Evolutionary conservation across 495 filamentous ascomycete species (phyloP).

Genomic region (Podospora sp.): DNA sequence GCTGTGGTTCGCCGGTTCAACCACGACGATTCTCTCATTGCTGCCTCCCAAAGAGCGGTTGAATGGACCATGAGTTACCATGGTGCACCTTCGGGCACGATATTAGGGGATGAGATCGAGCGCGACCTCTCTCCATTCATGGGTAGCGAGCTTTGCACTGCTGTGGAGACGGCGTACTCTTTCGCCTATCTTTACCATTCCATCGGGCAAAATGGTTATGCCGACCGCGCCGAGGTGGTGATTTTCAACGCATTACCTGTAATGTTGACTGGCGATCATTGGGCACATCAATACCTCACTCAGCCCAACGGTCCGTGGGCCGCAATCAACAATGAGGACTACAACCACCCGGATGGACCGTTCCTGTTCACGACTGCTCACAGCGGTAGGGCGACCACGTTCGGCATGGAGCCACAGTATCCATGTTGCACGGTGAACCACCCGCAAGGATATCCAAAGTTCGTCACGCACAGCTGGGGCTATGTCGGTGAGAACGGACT

Average conservation of each 20-base stretch:
- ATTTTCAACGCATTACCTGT: conserved; percentile 65
- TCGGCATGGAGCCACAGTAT: conserved; percentile 47
- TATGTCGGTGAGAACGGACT: conserved; percentile 37
- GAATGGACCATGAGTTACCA: conserved; percentile 35
- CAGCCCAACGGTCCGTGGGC: conserved; percentile 59
- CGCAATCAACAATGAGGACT: conserved; percentile 26
- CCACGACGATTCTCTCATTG: conserved; percentile 28
- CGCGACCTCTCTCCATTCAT: conserved; percentile 32
- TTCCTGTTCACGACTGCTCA: conserved; percentile 29
- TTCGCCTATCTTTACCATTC: conserved; percentile 39
- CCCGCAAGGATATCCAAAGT: conserved; percentile 64
- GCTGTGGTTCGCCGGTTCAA: conserved; percentile 34
- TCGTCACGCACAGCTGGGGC: conserved; percentile 42
- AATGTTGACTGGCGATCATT: conserved; percentile 59
- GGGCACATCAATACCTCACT: conserved; percentile 63
- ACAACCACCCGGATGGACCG: conserved; percentile 20
- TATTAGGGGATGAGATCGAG: conserved; percentile 36
- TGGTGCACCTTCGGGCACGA: conserved; percentile 34
- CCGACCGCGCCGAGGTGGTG: conserved; percentile 58
- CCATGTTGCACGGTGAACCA: conserved; percentile 69
- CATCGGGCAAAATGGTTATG: conserved; percentile 54
- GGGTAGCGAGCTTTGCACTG: conserved; percentile 40
- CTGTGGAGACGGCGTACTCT: conserved; percentile 40
- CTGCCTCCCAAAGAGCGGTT: conserved; percentile 32
- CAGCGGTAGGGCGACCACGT: conserved; percentile 35